Conservation (phyloP, 805 yeast species). For the Sungouiella blattae region DNA sequence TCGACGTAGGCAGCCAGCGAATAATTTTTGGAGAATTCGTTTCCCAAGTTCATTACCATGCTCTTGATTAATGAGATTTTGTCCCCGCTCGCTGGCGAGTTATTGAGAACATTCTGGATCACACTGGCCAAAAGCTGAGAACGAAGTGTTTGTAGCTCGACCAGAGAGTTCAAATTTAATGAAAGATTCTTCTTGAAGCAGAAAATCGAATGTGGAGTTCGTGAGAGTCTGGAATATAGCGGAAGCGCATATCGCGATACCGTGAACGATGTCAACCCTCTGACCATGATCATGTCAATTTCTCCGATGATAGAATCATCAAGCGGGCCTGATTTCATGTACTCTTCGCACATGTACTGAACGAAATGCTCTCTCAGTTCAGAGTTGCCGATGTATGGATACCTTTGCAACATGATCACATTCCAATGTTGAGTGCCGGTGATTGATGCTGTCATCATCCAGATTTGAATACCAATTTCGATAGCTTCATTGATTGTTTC, state of each 20-base stretch:
- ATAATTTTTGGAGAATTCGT: slow-evolving; percentile 25
- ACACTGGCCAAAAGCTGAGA: slow-evolving; percentile 17
- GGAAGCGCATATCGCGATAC: slow-evolving; percentile 24
- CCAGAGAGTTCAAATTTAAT: slow-evolving; percentile 20
- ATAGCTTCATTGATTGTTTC: slow-evolving; percentile 17
- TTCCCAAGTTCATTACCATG: slow-evolving; percentile 20
- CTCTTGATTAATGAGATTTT: background rate
- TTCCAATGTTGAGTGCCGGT: slow-evolving; percentile 30
- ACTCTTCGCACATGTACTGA: slow-evolving; percentile 24
- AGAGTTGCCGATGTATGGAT: slow-evolving; percentile 37
- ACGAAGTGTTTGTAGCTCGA: slow-evolving; percentile 19
- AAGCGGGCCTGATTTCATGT: slow-evolving; percentile 19
- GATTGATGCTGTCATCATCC: slow-evolving; percentile 24
- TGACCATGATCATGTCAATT: slow-evolving; percentile 18
- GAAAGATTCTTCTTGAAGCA: slow-evolving; percentile 23
- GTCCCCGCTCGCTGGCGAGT: background rate
- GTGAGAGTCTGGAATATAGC: slow-evolving; percentile 18
- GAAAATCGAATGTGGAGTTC: slow-evolving; percentile 16
- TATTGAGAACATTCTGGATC: slow-evolving; percentile 18
- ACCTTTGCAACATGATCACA: slow-evolving; percentile 32
- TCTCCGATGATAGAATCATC: slow-evolving; percentile 11
- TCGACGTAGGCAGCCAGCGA: slow-evolving; percentile 24
- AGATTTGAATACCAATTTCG: slow-evolving; percentile 26
- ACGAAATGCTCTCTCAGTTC: slow-evolving; percentile 34
- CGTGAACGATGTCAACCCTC: slow-evolving; percentile 22